Percentiles rank a stretch among this genome's conserved stretches.
phyloP scores from a whole-genome alignment of 2,329 filamentous ascomycete species.

The Microsporum audouinii region DNA sequence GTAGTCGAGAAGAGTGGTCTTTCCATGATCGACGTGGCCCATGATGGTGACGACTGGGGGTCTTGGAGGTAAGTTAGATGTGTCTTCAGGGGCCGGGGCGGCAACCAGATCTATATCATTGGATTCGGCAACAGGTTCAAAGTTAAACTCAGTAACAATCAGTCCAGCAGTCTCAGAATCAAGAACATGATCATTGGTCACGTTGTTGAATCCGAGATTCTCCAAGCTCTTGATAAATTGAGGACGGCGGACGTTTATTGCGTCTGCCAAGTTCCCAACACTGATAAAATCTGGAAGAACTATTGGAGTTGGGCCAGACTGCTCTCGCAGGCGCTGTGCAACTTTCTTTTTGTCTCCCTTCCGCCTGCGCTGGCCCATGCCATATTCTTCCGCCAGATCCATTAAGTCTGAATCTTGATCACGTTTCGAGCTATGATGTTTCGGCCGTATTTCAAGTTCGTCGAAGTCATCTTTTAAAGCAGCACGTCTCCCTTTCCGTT shows the following conservation, averaged over 20 bases:
- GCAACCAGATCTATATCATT: conserved; percentile 60
- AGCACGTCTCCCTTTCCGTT: background rate
- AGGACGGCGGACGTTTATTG: conserved; percentile 58
- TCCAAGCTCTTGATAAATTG: conserved; percentile 64
- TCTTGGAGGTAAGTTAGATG: conserved; percentile 55
- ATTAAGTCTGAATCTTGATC: background rate
- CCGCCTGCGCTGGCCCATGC: conserved; percentile 17
- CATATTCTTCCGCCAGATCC: conserved; percentile 5
- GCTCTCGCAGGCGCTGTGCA: conserved; percentile 30
- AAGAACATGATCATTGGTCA: conserved; percentile 71
- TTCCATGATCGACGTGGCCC: conserved; percentile 97
- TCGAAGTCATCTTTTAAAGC: background rate
- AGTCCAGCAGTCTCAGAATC: conserved; percentile 83
- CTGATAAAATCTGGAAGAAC: conserved; percentile 84
- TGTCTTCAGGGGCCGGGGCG: conserved; percentile 57
- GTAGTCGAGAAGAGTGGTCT: conserved; percentile 91
- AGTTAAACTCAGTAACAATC: conserved; percentile 85
- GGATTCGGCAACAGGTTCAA: conserved; percentile 64
- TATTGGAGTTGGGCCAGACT: conserved; percentile 47
- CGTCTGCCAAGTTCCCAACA: conserved; percentile 66
- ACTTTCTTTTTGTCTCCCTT: conserved; percentile 34
- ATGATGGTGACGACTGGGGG: conserved; percentile 97
- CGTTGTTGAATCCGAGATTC: conserved; percentile 80
- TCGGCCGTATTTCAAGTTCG: background rate
- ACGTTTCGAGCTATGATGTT: background rate